Percentiles rank a stretch among this genome's conserved stretches.
Evolutionary conservation across 805 yeast genomes (phyloP).

Genomic region (Lipomyces oligophaga): DNA sequence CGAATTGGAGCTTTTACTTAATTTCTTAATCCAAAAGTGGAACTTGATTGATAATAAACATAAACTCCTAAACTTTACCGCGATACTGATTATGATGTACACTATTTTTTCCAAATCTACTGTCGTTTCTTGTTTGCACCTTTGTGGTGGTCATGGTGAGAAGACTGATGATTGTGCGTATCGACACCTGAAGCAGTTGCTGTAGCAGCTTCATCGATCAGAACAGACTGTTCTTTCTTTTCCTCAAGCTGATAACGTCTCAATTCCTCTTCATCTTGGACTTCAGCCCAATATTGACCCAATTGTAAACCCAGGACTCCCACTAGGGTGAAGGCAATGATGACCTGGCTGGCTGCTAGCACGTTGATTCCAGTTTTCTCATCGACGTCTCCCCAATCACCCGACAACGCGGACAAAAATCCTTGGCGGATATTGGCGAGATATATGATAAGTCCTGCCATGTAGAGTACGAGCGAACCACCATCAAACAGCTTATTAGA

Average conservation of each 20-base stretch:
- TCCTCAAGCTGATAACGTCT: conserved; percentile 12
- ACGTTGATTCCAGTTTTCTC: conserved; percentile 82
- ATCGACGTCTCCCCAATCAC: conserved; percentile 93
- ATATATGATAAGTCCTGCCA: conserved; percentile 72
- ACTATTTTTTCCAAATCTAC: too few species aligned
- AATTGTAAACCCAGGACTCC: conserved; percentile 84
- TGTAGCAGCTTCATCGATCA: too few species aligned
- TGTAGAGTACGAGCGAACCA: conserved; percentile 70
- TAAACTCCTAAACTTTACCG: not conserved
- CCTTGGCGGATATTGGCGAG: conserved; percentile 85
- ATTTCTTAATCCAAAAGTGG: not conserved
- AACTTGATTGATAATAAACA: not conserved
- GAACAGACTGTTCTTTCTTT: conserved; percentile 8
- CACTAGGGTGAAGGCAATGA: conserved; percentile 62
- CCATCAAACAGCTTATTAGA: conserved; percentile 88
- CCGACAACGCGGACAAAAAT: conserved; percentile 58
- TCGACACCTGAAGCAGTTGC: too few species aligned
- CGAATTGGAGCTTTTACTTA: not conserved
- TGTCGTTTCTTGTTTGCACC: too few species aligned
- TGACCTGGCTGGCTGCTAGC: conserved; percentile 81
- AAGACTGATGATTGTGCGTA: too few species aligned
- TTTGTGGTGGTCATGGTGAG: too few species aligned
- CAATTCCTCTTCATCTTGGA: conserved; percentile 39
- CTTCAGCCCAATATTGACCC: conserved; percentile 82
- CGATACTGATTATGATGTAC: too few species aligned